A percentile compares a stretch with the other conserved stretches of the same genome.
Evolutionary conservation across 208 protist species (phyloP).

Genomic region (Lotmaria passim): DNA sequence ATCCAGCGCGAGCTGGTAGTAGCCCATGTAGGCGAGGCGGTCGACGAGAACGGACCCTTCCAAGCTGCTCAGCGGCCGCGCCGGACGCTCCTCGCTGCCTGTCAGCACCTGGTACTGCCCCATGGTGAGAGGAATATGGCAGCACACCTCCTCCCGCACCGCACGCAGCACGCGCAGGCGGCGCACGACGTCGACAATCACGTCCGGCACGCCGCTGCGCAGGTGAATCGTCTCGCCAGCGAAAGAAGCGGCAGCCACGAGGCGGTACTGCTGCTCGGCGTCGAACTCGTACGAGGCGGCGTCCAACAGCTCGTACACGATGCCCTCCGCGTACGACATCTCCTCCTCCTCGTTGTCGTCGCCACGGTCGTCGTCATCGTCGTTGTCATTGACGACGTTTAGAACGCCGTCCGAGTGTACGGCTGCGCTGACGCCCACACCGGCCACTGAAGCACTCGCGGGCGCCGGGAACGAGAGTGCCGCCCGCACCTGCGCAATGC

Average conservation of each 20-base stretch:
- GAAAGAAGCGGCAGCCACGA: constrained; percentile 49
- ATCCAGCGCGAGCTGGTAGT: constrained; percentile 54
- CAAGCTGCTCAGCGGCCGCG: constrained; percentile 18
- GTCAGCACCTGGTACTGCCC: constrained; percentile 29
- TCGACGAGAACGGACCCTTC: constrained; percentile 53
- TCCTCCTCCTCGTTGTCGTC: neutral
- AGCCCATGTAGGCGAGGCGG: constrained; percentile 34
- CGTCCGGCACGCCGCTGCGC: constrained; percentile 27
- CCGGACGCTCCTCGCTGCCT: constrained; percentile 19
- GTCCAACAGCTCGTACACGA: constrained; percentile 47
- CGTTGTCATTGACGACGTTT: neutral
- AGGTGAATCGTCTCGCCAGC: constrained; percentile 31
- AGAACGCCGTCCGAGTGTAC: neutral
- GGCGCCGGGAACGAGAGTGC: neutral
- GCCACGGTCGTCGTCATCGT: neutral
- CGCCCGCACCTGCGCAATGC: constrained; percentile 32
- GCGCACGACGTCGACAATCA: constrained; percentile 42
- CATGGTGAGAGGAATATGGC: constrained; percentile 36
- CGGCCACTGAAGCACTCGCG: neutral
- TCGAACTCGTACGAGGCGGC: constrained; percentile 42
- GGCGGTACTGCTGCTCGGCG: constrained; percentile 44
- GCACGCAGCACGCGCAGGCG: constrained; percentile 46
- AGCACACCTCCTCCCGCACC: constrained; percentile 32
- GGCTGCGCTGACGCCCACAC: too few relatives aligned
- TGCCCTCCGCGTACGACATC: constrained; percentile 21